Evolutionary conservation across 2,329 filamentous ascomycete genomes (phyloP), one percentile per base, ranked within the genome.

Genomic region (Teratosphaeriaceae sp.): DNA sequence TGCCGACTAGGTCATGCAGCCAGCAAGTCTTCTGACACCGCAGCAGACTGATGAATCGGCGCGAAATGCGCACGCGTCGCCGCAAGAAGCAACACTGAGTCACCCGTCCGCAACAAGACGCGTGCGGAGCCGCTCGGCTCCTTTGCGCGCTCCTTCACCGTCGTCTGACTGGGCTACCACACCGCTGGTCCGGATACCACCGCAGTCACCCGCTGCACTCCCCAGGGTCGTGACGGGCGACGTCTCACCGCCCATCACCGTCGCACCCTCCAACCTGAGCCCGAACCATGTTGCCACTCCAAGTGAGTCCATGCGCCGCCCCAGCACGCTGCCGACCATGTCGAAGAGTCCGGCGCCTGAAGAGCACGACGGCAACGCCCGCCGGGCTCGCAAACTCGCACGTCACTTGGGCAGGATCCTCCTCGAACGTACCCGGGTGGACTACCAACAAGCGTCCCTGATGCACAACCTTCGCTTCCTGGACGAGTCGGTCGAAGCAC

Each of bases 251-350:
- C 18, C 31, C 11, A 34, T 18, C 31, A 34, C 31, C 11, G 20
- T 18, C 6, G 31, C 6, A 19, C 31, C 18, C 11, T 34, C 15
- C 11, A 19, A 34, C 20, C 9, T 7, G 18, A 20, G 18, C 18
- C 31, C 31, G 6, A 9, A 19, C 8, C 3, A 4, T 34, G 6
- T 20, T 9, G 4, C 31, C 9, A 13, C 15, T 15, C 18, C 18
- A 20, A 9, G 3, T 19, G 31, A 3, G 18, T n/a, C 18, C 31
- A 15, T 18, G 15, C 31, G 15, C n/a, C 31, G 29, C 9, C 29
- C 29, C 6, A 31, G 29, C 29, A 31, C 35, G n/a, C 35, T 20
- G 19, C 35, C 35, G n/a, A 38, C 35, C 7, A 24, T 38, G 20
- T 20, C 35, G n/a, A 24, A 16, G 16, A 38, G 20, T 16, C 35